These are phyloP conservation scores for Epichloe amarillans DNA, from an alignment of 2,329 filamentous ascomycete genomes.

Conservation along the genomic window DNA sequence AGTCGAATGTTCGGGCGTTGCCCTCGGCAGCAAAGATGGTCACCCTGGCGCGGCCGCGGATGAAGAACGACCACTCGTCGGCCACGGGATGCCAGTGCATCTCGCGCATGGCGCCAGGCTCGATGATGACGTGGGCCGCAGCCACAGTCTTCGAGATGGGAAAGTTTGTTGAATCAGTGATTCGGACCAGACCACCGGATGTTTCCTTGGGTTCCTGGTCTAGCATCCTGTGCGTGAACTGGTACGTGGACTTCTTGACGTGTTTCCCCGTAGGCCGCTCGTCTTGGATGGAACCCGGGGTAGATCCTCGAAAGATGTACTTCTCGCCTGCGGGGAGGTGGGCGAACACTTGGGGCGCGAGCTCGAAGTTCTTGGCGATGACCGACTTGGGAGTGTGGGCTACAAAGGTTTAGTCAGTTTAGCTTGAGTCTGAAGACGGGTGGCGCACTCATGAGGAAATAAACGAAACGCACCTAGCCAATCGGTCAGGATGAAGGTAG, in stretches of 20 bases:
- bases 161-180: constrained; percentile 66
- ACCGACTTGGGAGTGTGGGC: constrained; percentile 61
- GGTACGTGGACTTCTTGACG: constrained; percentile 52
- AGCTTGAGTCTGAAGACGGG: neutral
- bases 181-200: constrained; percentile 57
- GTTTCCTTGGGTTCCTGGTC: constrained; percentile 53
- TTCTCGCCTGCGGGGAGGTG: constrained; percentile 54
- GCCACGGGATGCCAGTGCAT: constrained; percentile 76
- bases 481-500: constrained; percentile 61
- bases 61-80: constrained; percentile 73
- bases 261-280: constrained; percentile 48
- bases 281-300: constrained; percentile 49
- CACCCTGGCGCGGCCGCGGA: constrained; percentile 55
- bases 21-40: constrained; percentile 62
- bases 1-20: constrained; percentile 63
- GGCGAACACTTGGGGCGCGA: constrained; percentile 56
- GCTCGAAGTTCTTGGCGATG: constrained; percentile 61
- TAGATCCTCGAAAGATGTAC: constrained; percentile 63
- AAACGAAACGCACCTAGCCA: constrained; percentile 44
- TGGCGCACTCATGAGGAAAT: no score
- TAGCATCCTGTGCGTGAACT: constrained; percentile 61
- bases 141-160: constrained; percentile 60
- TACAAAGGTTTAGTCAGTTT: constrained; percentile 11
- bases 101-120: constrained; percentile 59
- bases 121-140: constrained; percentile 56